Evolutionary conservation across 106 monocot genomes (phyloP).

Genomic region (Allium sativum): DNA sequence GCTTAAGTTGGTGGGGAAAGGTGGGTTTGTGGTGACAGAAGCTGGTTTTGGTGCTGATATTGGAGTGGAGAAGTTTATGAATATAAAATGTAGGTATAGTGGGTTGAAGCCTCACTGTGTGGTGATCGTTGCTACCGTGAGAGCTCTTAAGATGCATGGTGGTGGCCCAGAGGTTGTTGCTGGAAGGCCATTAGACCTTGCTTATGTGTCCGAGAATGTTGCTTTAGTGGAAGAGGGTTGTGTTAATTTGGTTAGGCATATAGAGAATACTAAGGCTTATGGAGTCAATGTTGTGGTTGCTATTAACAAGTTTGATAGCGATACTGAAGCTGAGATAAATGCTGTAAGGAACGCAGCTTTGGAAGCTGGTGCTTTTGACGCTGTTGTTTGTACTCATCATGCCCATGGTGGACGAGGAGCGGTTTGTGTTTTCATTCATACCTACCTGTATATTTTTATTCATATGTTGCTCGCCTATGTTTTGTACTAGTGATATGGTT

Average conservation of each 20-base stretch:
- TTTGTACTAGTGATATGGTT: no score
- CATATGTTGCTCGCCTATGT: no score
- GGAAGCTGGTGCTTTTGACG: conserved; percentile 95
- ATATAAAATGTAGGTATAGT: conserved; percentile 92
- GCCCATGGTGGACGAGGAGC: conserved; percentile 98
- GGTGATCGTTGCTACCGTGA: conserved; percentile 80
- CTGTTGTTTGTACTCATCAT: conserved; percentile 89
- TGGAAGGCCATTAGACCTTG: conserved; percentile 84
- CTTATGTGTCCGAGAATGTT: conserved; percentile 72
- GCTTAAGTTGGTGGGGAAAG: conserved; percentile 77
- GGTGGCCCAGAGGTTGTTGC: conserved; percentile 95
- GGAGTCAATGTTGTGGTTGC: conserved; percentile 97
- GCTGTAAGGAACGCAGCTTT: conserved; percentile 68
- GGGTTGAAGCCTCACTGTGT: conserved; percentile 81
- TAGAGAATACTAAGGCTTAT: conserved; percentile 69
- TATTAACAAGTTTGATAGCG: conserved; percentile 84
- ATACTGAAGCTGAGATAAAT: conserved; percentile 83
- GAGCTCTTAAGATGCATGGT: conserved; percentile 98
- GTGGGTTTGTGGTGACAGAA: conserved; percentile 92
- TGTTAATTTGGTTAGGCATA: conserved; percentile 74
- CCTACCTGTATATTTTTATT: no score
- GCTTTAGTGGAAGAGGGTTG: conserved; percentile 87
- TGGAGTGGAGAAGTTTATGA: conserved; percentile 96
- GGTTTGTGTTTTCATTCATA: conserved; percentile 33
- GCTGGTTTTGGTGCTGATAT: conserved; percentile 98